Base-by-base conservation (phyloP, 2,329 filamentous ascomycete genomes). In the Fusarium musae region DNA sequence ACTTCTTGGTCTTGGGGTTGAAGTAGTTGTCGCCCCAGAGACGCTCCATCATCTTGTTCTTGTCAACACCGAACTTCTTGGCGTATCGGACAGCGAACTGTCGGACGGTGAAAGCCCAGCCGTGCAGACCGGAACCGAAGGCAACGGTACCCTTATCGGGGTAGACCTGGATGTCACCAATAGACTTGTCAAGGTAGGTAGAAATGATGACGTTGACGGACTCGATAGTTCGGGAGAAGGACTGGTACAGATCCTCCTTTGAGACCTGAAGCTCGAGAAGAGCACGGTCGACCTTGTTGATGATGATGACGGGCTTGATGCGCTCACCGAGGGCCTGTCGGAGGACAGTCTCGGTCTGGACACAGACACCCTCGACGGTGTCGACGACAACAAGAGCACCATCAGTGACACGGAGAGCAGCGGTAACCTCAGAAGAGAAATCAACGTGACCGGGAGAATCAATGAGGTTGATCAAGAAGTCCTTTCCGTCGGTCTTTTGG, bases 231-330 rank as follows among this genome's bases (percentile, higher is more conserved):
- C 96, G 93, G 76, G 94, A 95, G 93, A 99, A 99, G 85, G 96
- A 97, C 90, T 98, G 96, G 92, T 97, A 99, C 79, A 99, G 89
- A 84, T 99, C 96, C 89, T 99, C 96, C 92, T 98, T 98, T 87
- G 91, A 92, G 83, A 98, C 92, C 90, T 99, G 96, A 76, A 99
- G 92, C 89, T 99, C 96, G 85, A 99, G 95, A 83, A 99, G 94
- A 87, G 96, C 95, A 88, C 96, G 96, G 85, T 99, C 96, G 86
- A 99, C 96, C 93, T 99, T 99, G 95, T 99, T 99, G 92, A 99
- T 98, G 87, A 98, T 93, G 84, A 98, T 91, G 83, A 99, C 96
- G 82, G 96, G 96, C 93, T 98, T 98, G 88, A 99, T 99, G 89
- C 96, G 96, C 92, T 99, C 96, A 91, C 94, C 93, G 80, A 99